phyloP scores from a whole-genome alignment of 768 basidiomycete species.

The Tephrocybe sp. region DNA sequence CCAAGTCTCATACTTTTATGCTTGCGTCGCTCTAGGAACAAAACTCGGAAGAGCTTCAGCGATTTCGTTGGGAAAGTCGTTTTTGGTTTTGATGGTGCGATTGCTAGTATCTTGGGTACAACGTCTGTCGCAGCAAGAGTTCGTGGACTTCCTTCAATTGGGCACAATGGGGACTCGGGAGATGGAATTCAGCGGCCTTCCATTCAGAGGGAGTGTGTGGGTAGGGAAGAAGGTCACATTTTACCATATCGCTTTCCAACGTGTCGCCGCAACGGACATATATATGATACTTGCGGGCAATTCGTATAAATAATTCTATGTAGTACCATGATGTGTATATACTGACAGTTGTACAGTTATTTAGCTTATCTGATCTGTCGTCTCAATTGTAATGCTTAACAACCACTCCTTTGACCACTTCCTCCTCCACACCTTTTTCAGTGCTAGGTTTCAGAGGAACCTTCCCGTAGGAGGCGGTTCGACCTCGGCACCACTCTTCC shows the following conservation, averaged over 20 bases:
- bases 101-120: conserved; percentile 65
- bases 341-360: not conserved
- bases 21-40: too few relatives aligned
- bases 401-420: conserved; percentile 53
- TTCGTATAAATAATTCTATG: too few relatives aligned
- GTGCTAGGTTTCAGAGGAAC: conserved; percentile 38
- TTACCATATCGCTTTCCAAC: not conserved
- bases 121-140: conserved; percentile 60
- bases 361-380: not conserved
- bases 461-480: conserved; percentile 53
- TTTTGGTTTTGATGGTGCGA: conserved; percentile 60
- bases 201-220: conserved; percentile 63
- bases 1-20: too few relatives aligned
- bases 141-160: conserved; percentile 55
- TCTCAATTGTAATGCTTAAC: conserved; percentile 40
- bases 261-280: not conserved
- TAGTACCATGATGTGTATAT: not conserved
- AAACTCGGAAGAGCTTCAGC: conserved; percentile 73
- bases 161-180: conserved; percentile 35
- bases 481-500: conserved; percentile 49
- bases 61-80: conserved; percentile 79
- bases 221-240: conserved; percentile 52
- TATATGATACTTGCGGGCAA: too few relatives aligned
- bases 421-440: conserved; percentile 43
- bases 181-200: conserved; percentile 60